Percentiles rank a stretch among this genome's conserved stretches.
phyloP scores from a whole-genome alignment of 768 basidiomycete species.

The Mycena galericulata region DNA sequence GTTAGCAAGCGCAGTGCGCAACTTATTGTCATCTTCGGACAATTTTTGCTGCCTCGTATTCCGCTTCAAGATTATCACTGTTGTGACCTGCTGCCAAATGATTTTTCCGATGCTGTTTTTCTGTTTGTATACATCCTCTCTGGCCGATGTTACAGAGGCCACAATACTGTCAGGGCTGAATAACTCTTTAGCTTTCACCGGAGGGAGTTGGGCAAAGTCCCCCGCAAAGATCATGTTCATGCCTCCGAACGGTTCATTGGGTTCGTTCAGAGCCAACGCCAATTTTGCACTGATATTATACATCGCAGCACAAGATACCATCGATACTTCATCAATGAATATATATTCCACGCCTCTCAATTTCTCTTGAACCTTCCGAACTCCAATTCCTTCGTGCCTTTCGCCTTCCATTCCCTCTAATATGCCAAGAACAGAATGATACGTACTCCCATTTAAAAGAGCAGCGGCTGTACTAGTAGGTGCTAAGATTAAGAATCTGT shows the following conservation, averaged over 20 bases:
- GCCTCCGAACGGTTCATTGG: conserved; percentile 46
- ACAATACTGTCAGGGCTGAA: neutral
- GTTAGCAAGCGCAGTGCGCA: conserved; percentile 48
- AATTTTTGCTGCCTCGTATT: conserved; percentile 51
- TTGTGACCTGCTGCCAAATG: conserved; percentile 49
- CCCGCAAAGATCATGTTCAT: conserved; percentile 53
- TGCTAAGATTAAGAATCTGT: conserved; percentile 36
- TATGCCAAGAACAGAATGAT: conserved; percentile 30
- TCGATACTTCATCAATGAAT: conserved; percentile 59
- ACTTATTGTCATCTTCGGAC: conserved; percentile 35
- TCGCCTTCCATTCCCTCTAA: conserved; percentile 11
- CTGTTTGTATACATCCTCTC: too few species aligned
- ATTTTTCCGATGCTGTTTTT: conserved; percentile 44
- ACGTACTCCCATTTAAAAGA: too few species aligned
- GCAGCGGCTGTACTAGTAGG: conserved; percentile 42
- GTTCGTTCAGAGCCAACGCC: conserved; percentile 32
- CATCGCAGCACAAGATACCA: conserved; percentile 49
- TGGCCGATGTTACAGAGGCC: too few species aligned
- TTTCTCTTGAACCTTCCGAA: neutral
- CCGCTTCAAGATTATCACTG: conserved; percentile 46
- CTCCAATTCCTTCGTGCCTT: neutral
- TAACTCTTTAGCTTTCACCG: too few species aligned
- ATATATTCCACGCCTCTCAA: conserved; percentile 44
- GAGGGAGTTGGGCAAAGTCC: too few species aligned
- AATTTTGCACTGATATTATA: conserved; percentile 45